Percentiles rank a stretch among this genome's conserved stretches.
phyloP scores from a whole-genome alignment of 192 early-diverging fungal genomes.

The Linnemannia schmuckeri region DNA sequence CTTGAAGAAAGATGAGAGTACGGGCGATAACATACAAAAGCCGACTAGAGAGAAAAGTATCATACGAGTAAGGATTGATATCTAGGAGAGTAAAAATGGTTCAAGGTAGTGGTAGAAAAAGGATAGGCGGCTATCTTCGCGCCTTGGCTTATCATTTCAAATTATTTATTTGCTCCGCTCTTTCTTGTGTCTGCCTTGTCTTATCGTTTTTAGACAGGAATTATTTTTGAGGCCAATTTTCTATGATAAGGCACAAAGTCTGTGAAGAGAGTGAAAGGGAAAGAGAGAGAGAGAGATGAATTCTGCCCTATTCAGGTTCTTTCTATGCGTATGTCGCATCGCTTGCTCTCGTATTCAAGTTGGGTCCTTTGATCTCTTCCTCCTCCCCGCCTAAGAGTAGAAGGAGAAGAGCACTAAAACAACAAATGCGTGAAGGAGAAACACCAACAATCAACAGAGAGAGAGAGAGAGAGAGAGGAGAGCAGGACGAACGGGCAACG shows the following conservation, averaged over 20 bases:
- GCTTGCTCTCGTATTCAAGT: too few species aligned
- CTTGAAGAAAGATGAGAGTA: neutral
- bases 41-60: neutral
- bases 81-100: neutral
- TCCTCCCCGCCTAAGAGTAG: too few species aligned
- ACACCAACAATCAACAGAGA: neutral
- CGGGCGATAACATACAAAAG: neutral
- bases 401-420: too few species aligned
- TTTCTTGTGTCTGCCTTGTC: neutral
- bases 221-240: neutral
- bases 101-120: neutral
- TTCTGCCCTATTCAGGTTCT: too few species aligned
- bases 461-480: neutral
- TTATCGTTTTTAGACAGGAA: neutral
- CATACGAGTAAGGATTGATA: neutral
- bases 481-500: neutral
- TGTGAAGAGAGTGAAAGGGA: neutral
- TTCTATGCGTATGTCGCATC: too few species aligned
- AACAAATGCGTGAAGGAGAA: too few species aligned
- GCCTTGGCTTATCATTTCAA: neutral
- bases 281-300: neutral
- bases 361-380: too few species aligned
- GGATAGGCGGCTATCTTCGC: neutral
- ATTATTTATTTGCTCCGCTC: conserved; percentile 6
- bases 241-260: neutral